Percentiles rank a stretch among this genome's conserved stretches.
Evolutionary conservation across 805 yeast genomes (phyloP).

Genomic region (Cyberlindnera mycetangii): DNA sequence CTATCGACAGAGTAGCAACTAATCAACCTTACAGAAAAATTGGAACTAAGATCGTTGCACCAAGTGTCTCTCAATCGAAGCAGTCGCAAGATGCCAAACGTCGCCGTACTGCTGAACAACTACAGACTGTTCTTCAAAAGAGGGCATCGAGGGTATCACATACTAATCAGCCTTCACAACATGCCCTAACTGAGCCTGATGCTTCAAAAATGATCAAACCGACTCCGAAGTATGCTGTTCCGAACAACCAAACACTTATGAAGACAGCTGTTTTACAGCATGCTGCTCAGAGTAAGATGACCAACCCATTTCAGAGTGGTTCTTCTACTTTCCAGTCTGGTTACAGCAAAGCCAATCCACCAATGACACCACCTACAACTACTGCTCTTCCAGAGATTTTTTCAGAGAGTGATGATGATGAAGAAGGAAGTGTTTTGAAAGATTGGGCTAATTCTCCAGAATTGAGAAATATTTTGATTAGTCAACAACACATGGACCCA

Average conservation of each 20-base stretch:
- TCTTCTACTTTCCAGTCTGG: slow-evolving; percentile 6
- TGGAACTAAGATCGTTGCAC: slow-evolving; percentile 25
- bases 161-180: background rate
- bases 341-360: slow-evolving; percentile 10
- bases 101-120: slow-evolving; percentile 26
- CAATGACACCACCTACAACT: slow-evolving; percentile 22
- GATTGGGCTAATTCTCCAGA: slow-evolving; percentile 66
- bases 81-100: slow-evolving; percentile 25
- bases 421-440: slow-evolving; percentile 43
- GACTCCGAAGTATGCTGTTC: slow-evolving; percentile 13
- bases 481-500: slow-evolving; percentile 59
- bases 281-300: slow-evolving; percentile 26
- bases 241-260: slow-evolving; percentile 29
- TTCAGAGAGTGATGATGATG: slow-evolving; percentile 55
- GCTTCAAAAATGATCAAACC: slow-evolving; percentile 10
- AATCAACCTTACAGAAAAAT: slow-evolving; percentile 25
- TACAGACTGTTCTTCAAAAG: slow-evolving; percentile 21
- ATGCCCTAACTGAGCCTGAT: slow-evolving; percentile 4
- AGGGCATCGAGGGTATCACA: slow-evolving; percentile 28
- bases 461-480: slow-evolving; percentile 40
- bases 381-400: slow-evolving; percentile 42
- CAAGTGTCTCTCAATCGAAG: slow-evolving; percentile 16
- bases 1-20: background rate
- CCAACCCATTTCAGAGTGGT: slow-evolving; percentile 15
- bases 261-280: slow-evolving; percentile 33